These are phyloP conservation scores for Scheffersomyces illinoinensis DNA, from an alignment of 1,139 yeast genomes.

Conservation along the genomic window DNA sequence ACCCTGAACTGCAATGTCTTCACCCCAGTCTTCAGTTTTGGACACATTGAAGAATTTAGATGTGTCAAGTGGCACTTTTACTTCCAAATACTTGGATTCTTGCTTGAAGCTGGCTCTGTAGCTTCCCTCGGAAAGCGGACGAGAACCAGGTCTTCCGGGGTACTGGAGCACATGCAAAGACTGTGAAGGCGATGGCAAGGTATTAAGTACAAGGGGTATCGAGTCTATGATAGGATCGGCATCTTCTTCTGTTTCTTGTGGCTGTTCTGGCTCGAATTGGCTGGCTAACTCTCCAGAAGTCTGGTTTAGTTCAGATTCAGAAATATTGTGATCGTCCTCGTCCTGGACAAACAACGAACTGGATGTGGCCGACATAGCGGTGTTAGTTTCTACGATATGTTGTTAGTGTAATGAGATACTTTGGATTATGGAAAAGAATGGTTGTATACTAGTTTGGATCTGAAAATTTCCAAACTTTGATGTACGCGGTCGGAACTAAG, in stretches of 20 bases:
- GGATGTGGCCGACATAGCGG: constrained; percentile 5
- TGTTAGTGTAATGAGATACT: not conserved
- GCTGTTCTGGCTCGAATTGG: constrained; percentile 1
- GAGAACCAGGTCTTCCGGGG: constrained; percentile 62
- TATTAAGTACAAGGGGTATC: constrained; percentile 58
- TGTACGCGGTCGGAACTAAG: not conserved
- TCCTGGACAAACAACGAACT: constrained; percentile 14
- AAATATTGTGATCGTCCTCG: constrained; percentile 7
- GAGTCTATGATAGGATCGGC: constrained; percentile 81
- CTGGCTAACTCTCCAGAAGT: constrained; percentile 1
- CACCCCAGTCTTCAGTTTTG: constrained; percentile 65
- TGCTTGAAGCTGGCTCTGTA: constrained; percentile 62
- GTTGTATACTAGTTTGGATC: not conserved
- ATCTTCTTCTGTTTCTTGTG: constrained; percentile 19
- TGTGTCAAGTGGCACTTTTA: constrained; percentile 71
- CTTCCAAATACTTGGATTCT: constrained; percentile 56
- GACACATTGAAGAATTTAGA: constrained; percentile 61
- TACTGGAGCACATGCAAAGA: constrained; percentile 58
- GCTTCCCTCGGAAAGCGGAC: constrained; percentile 46
- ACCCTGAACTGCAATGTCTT: constrained; percentile 57
- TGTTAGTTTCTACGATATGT: not conserved
- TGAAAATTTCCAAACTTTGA: not conserved
- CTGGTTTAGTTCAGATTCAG: constrained; percentile 3
- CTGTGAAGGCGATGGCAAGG: constrained; percentile 22
- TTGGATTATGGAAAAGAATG: not conserved